phyloP scores from a whole-genome alignment of 164 flowering plant genomes.

The Brasenia schreberi region DNA sequence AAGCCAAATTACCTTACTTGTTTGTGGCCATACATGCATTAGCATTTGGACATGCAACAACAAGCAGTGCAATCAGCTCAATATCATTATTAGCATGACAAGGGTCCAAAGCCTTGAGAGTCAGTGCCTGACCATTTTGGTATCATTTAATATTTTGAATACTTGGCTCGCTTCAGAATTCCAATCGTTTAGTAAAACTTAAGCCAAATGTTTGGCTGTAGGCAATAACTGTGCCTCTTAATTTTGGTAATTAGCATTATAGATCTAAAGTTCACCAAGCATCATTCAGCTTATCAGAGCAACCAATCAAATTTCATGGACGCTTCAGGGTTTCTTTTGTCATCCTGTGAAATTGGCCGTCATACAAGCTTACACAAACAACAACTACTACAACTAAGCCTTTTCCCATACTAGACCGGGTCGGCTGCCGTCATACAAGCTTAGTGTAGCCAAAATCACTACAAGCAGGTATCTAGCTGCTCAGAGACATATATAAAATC shows the following conservation, averaged over 20 bases:
- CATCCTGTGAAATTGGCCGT: too few species aligned
- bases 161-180: neutral
- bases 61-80: neutral
- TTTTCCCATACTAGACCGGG: too few species aligned
- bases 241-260: neutral
- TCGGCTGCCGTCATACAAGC: too few species aligned
- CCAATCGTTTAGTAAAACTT: neutral
- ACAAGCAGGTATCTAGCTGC: too few species aligned
- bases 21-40: too few species aligned
- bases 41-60: neutral
- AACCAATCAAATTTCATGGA: neutral
- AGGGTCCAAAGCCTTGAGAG: neutral
- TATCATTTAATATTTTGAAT: neutral
- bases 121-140: neutral
- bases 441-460: too few species aligned
- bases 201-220: too few species aligned
- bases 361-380: too few species aligned
- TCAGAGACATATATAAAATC: too few species aligned
- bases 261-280: neutral
- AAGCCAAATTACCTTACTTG: neutral
- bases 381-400: too few species aligned
- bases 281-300: neutral
- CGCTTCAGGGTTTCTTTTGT: too few species aligned
- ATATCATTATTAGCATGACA: neutral
- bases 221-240: too few species aligned